phyloP scores from a whole-genome alignment of 2,329 filamentous ascomycete species.

The Sarocladium brachiariae region DNA sequence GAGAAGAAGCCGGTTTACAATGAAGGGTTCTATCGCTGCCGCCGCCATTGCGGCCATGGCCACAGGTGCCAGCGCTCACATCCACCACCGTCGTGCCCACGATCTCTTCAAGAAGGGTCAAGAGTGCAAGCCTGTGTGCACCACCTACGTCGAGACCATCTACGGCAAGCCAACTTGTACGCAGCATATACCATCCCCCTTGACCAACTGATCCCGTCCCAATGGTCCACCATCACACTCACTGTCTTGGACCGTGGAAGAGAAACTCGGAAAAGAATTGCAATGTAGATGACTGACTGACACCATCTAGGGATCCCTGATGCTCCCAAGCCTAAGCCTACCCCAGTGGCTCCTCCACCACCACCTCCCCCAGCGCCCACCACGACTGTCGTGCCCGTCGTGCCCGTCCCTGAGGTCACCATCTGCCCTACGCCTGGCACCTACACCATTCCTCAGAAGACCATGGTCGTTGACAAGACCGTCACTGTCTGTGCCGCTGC shows the following conservation, averaged over 20 bases:
- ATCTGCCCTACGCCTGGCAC: slow-evolving; percentile 59
- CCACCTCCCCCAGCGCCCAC: slow-evolving; percentile 20
- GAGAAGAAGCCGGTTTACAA: slow-evolving; percentile 36
- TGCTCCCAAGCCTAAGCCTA: slow-evolving; percentile 9
- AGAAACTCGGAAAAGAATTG: no score
- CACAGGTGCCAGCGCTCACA: slow-evolving; percentile 47
- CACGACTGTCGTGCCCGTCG: slow-evolving; percentile 32
- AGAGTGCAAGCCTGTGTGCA: slow-evolving; percentile 57
- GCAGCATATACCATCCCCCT: slow-evolving; percentile 16
- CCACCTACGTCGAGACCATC: slow-evolving; percentile 66
- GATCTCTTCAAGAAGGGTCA: slow-evolving; percentile 48
- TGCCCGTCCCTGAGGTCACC: slow-evolving; percentile 47
- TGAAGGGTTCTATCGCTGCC: slow-evolving; percentile 67
- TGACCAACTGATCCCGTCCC: no score
- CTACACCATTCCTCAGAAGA: slow-evolving; percentile 71
- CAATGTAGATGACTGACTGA: no score
- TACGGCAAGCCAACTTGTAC: slow-evolving; percentile 60
- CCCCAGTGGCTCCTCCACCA: slow-evolving; percentile 20
- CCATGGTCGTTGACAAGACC: slow-evolving; percentile 57
- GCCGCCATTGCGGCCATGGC: slow-evolving; percentile 57
- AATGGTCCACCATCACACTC: no score
- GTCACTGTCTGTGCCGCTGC: slow-evolving; percentile 61
- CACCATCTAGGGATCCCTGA: slow-evolving; percentile 6
- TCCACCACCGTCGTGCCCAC: slow-evolving; percentile 58
- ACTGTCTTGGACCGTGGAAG: no score